Evolutionary conservation across 306 rosid genomes (phyloP), one percentile per base, ranked within the genome.

Genomic region (Sicyos baderoa): DNA sequence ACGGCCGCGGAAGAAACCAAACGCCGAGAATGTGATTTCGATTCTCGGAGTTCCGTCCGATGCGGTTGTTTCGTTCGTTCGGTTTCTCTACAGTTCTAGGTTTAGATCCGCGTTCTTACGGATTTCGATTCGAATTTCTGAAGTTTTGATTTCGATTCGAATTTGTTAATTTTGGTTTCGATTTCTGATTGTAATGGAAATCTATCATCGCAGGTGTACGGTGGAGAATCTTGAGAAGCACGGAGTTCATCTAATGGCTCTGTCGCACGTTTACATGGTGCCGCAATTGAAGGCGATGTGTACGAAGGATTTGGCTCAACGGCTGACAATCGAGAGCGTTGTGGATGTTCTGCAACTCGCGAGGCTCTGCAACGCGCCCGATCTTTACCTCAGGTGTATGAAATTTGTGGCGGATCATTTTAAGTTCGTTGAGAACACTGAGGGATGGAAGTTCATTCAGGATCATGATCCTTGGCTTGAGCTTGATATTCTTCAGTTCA

Each of bases 271-370:
- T 50, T 90, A 90, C 81, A 15, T 75, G 65, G 89, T 93, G 18
- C 96, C 97, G 11, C 87, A 86, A 58, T 82, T 93, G 85, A 93
- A 93, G 73, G 88, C 79, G 76, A 75, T 70, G 7, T 90, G 96
- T 79, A 73, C 60, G 25, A 93, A 84, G 81, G 88, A 77, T 3
- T 54, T 93, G 29, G 74, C 68, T 2, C 81, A 82, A 53, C 82
- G 94, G 62, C 76, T 93, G 72, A 81, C 86, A 22, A 60, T 62
- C 2, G 97, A 90, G 17, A 88, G 84, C 79, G 97, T 88, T 49
- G 96, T 93, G 75, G 99, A 93, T 40, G 74, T 90, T 42, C 86
- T 93, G 15, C 97, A 93, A 74, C 86, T 93, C 16, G 96, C 97
- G 0, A 83, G 86, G 68, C 86, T 93, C 83, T 93, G 96, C 79